Percentiles rank a stretch among this genome's conserved stretches.
phyloP scores from a whole-genome alignment of 371 early-diverging fungal species.

The Mortierella sp. region DNA sequence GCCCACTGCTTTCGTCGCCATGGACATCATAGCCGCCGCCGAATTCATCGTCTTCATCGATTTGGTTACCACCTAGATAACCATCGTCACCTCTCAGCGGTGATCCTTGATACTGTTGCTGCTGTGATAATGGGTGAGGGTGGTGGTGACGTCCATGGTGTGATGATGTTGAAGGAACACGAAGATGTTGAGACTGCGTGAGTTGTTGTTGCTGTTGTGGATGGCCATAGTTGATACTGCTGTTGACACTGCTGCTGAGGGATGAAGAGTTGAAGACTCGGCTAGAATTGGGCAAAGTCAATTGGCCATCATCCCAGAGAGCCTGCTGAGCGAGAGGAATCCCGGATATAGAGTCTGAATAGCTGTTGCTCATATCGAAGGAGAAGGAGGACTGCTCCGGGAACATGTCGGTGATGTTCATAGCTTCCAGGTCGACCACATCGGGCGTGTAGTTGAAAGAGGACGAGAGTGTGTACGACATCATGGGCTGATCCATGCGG shows the following conservation, averaged over 20 bases:
- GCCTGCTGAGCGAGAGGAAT: constrained; percentile 49
- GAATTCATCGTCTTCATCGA: constrained; percentile 13
- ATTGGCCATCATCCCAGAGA: constrained; percentile 57
- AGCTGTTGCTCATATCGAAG: constrained; percentile 53
- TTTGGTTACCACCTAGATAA: constrained; percentile 14
- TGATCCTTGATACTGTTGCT: constrained; percentile 36
- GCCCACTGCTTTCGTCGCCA: constrained; percentile 41
- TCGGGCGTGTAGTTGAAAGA: constrained; percentile 52
- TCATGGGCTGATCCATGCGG: constrained; percentile 4
- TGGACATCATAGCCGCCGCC: constrained; percentile 22
- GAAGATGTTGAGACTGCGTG: constrained; percentile 18
- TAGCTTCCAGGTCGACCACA: constrained; percentile 49
- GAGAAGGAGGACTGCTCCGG: constrained; percentile 50
- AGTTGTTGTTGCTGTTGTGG: constrained; percentile 27
- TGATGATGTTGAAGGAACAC: constrained; percentile 16
- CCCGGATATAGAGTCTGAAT: constrained; percentile 52
- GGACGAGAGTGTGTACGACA: constrained; percentile 33
- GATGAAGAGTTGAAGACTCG: constrained; percentile 36
- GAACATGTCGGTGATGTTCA: constrained; percentile 58
- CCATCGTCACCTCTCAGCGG: constrained; percentile 24
- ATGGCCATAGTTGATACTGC: constrained; percentile 40
- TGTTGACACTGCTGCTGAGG: constrained; percentile 53
- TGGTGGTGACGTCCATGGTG: constrained; percentile 31
- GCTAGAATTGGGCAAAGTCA: constrained; percentile 39
- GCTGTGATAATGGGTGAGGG: constrained; percentile 16